Percentiles rank a stretch among this genome's conserved stretches.
phyloP scores from a whole-genome alignment of 441 rosid genomes.

The Hura crepitans region DNA sequence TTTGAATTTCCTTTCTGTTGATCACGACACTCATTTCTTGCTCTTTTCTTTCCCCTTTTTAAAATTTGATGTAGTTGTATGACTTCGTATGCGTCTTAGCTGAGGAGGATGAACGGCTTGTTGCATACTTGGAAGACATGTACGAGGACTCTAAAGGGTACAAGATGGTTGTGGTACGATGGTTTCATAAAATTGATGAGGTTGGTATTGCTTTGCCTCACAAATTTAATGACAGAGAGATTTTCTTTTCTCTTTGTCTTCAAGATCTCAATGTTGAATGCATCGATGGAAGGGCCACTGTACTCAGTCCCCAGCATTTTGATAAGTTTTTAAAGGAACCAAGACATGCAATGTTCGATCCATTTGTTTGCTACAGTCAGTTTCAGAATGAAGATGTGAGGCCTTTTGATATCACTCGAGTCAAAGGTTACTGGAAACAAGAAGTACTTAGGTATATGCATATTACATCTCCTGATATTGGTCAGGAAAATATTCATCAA shows the following conservation, averaged over 20 bases:
- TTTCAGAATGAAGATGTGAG: constrained; percentile 48
- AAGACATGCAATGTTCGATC: constrained; percentile 29
- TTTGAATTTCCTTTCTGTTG: background rate
- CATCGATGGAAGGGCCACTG: constrained; percentile 80
- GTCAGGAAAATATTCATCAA: constrained; percentile 26
- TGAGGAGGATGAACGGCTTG: constrained; percentile 58
- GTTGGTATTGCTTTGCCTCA: constrained; percentile 62
- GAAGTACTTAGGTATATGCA: constrained; percentile 41
- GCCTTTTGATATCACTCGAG: constrained; percentile 61
- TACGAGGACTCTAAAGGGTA: constrained; percentile 65
- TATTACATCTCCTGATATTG: constrained; percentile 26
- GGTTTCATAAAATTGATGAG: constrained; percentile 95
- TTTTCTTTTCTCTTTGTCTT: constrained; percentile 72
- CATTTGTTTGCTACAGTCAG: constrained; percentile 56
- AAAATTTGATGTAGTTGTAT: constrained; percentile 44
- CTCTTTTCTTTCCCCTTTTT: background rate
- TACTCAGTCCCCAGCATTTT: constrained; percentile 66
- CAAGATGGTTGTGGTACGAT: constrained; percentile 73
- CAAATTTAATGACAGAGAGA: constrained; percentile 68
- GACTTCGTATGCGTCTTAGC: constrained; percentile 70
- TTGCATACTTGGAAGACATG: constrained; percentile 77
- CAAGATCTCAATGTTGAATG: constrained; percentile 88
- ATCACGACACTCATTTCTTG: background rate
- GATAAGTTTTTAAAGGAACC: constrained; percentile 42
- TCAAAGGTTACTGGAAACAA: constrained; percentile 80